Evolutionary conservation across 495 filamentous ascomycete genomes (phyloP), one percentile per base, ranked within the genome.

Genomic region (Tuber aestivum): DNA sequence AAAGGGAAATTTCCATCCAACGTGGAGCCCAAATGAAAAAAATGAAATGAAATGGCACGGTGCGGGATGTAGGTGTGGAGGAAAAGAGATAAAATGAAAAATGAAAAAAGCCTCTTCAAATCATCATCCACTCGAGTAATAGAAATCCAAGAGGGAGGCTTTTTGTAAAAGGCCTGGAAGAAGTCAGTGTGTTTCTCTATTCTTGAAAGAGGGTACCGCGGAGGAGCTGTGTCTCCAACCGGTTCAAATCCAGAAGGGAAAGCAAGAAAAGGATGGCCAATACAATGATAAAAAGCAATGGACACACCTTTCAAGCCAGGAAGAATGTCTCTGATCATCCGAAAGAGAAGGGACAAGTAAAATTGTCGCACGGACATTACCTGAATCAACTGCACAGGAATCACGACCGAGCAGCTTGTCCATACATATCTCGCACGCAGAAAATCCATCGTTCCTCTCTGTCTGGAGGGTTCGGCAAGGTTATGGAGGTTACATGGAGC

Each of bases 1-100:
- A 65, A 35, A 65, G 27, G 56, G 56, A 35, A 65, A 65, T 65
- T 65, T 65, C 56, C 32, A 65, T 27, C 56, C 56, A 65, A 65
- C 56, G 56, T 35, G 56, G 35, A 65, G 56, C 56, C 14, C 56
- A 32, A 32, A 61, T 56, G 48, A 27, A 35, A 65, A 35, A 65
- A 65, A 61, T 1, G 3, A 35, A 65, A 61, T 18, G 56, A 65
- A 35, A 65, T 35, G 20, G 56, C 27, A 65, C 56, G 56, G 32
- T 35, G 56, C 27, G 56, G 56, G 56, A 65, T 65, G 56, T 44
- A 23, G 56, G 4, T 65, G n/a, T 32, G 27, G 27, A 35, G 27
- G 16, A 65, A 35, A 65, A 65, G 12, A 35, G 12, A 6, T 32
- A 18, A 65, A 32, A 10, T 10, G 32, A 32, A 65, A 65, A 48